These are phyloP conservation scores for Claviceps fusiformis DNA, from an alignment of 2,329 filamentous ascomycete species.

Conservation along the genomic window DNA sequence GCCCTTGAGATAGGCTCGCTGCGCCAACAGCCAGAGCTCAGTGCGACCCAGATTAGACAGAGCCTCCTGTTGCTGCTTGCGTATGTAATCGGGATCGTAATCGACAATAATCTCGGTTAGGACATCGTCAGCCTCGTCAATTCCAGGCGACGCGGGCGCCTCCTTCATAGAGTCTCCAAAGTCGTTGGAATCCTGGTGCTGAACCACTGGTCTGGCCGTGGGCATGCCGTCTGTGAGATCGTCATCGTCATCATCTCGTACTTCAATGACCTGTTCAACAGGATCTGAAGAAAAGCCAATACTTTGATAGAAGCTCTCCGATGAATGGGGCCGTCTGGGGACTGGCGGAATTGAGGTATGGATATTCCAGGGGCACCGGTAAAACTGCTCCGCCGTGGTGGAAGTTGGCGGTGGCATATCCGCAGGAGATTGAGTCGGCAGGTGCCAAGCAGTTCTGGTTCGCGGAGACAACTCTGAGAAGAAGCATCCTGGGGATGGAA, in stretches of 20 bases:
- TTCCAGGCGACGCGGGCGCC: slow-evolving; percentile 14
- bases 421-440: slow-evolving; percentile 39
- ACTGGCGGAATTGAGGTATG: slow-evolving; percentile 24
- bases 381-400: slow-evolving; percentile 84
- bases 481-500: slow-evolving; percentile 84
- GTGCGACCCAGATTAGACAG: slow-evolving; percentile 72
- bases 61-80: slow-evolving; percentile 57
- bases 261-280: slow-evolving; percentile 55
- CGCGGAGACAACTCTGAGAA: slow-evolving; percentile 71
- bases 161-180: slow-evolving; percentile 18
- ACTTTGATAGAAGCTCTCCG: slow-evolving; percentile 26
- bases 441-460: slow-evolving; percentile 71
- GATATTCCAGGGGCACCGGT: slow-evolving; percentile 64
- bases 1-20: slow-evolving; percentile 62
- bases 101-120: slow-evolving; percentile 53
- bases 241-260: slow-evolving; percentile 25
- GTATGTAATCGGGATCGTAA: slow-evolving; percentile 62
- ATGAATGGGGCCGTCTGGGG: slow-evolving; percentile 22
- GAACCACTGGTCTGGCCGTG: slow-evolving; percentile 43
- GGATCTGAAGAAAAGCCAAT: slow-evolving; percentile 28
- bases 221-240: slow-evolving; percentile 47
- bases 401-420: slow-evolving; percentile 58
- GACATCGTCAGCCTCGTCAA: slow-evolving; percentile 33
- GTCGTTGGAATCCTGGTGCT: slow-evolving; percentile 18
- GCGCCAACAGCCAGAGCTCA: slow-evolving; percentile 71